Evolutionary conservation across 2,329 filamentous ascomycete species (phyloP).

Genomic region (Pyrenochaeta sp.): DNA sequence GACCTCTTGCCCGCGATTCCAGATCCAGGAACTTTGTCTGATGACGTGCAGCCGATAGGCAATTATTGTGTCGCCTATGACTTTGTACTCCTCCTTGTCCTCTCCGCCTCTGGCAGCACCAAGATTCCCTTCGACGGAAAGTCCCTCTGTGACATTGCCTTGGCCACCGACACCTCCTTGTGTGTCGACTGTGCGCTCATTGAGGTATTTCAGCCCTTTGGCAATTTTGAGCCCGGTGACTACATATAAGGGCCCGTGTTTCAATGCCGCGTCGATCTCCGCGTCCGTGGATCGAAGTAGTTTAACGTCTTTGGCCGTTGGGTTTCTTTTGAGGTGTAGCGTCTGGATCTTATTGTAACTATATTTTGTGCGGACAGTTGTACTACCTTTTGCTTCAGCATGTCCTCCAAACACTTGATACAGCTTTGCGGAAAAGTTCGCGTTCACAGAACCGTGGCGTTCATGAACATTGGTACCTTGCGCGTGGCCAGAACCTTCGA

Average conservation of each 20-base stretch:
- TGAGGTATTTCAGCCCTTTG: background rate
- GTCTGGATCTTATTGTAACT: background rate
- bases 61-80: background rate
- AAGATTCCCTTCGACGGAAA: background rate
- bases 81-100: background rate
- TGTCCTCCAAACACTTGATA: background rate
- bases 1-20: too few species aligned
- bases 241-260: background rate
- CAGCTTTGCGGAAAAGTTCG: background rate
- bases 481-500: background rate
- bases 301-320: background rate
- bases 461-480: background rate
- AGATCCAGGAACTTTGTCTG: too few species aligned
- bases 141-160: background rate
- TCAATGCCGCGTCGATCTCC: background rate
- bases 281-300: background rate
- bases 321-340: background rate
- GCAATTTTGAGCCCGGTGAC: constrained; percentile 1
- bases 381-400: background rate
- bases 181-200: background rate
- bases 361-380: background rate
- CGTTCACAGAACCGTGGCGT: background rate
- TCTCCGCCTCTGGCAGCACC: too few species aligned
- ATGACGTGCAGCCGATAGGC: background rate
- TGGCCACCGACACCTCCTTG: background rate